Percentiles rank a stretch among this genome's conserved stretches.
phyloP scores from a whole-genome alignment of 768 basidiomycete species.

The Strobilomyces confusus region DNA sequence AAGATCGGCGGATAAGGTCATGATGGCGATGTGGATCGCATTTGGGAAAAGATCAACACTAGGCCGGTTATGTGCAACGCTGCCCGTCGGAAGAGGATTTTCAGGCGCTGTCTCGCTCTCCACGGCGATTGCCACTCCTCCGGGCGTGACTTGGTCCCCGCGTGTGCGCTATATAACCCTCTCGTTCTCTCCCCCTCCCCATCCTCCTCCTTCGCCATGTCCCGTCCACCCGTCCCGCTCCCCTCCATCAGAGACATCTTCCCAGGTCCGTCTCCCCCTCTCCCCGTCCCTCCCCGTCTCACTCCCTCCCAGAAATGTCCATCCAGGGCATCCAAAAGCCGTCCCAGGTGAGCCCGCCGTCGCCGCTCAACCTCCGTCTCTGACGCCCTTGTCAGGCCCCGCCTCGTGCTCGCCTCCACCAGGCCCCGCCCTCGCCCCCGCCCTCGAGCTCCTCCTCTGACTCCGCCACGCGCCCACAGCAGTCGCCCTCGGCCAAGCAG shows the following conservation, averaged over 20 bases:
- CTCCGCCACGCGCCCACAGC: constrained; percentile 19
- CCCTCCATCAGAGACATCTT: constrained; percentile 56
- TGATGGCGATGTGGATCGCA: constrained; percentile 10
- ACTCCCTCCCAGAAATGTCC: constrained; percentile 19
- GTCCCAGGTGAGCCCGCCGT: constrained; percentile 6
- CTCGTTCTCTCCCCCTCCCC: background rate
- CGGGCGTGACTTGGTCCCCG: constrained; percentile 23
- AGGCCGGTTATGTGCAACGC: constrained; percentile 2
- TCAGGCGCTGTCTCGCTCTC: constrained; percentile 5
- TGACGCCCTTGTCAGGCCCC: constrained; percentile 1
- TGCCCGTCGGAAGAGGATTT: constrained; percentile 5
- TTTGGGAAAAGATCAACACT: constrained; percentile 33
- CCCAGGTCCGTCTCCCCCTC: constrained; percentile 36
- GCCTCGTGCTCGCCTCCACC: constrained; percentile 10
- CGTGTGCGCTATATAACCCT: constrained; percentile 4
- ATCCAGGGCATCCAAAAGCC: constrained; percentile 3
- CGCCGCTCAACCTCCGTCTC: constrained; percentile 6
- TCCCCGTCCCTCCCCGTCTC: background rate
- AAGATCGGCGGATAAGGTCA: constrained; percentile 37
- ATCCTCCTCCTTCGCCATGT: constrained; percentile 8
- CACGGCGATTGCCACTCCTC: constrained; percentile 26
- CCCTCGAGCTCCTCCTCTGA: constrained; percentile 30
- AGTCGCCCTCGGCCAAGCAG: constrained; percentile 11
- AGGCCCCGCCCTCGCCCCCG: constrained; percentile 19
- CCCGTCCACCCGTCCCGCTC: constrained; percentile 31